Evolutionary conservation across 345 rosid genomes (phyloP), one percentile per base, ranked within the genome.

Genomic region (Microcos paniculata): DNA sequence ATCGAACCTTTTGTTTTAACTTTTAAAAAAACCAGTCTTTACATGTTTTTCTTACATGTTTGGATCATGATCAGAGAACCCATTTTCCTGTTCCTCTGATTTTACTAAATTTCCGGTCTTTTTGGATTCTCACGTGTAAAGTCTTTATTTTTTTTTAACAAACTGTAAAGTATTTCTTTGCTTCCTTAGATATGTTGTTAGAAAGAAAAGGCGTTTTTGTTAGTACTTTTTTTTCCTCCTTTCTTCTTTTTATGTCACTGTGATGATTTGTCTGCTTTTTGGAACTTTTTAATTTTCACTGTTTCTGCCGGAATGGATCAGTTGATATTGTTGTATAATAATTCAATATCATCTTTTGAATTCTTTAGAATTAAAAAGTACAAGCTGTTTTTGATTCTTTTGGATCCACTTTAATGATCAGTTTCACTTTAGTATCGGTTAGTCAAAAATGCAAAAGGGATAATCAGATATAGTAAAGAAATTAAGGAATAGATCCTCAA

Each of bases 21-120:
- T 35, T 3, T 4, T 3, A 19, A 49, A 52, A 18, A 18, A 28
- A 6, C 4, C 26, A 18, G 58, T 28, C 42, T 68, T 45, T 13
- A 45, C 46, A 56, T 67, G 28, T 62, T 42, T 26, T 52, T 68
- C 57, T 18, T 48, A 28, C 72, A 69, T 69, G 43, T 48, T 69
- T 33, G 72, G 43, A 18, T 69, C 42, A 49, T 69, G 43, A 68
- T 52, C 12, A 48, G 57, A 9, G 38, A 68, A 28, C 57, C 40
- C 42, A 4, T 48, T 68, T 69, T 49, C 19, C 3, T 11, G 3
- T 19, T 59, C 72, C 28, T 49, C 58, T 49, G 24, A 10, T 69
- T 28, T 15, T 14, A 15, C n/a, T n/a, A 30, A 59, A 14, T 14
- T 59, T 59, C 15, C 38, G 8, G 3, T 5, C 30, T 57, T 57